Percentiles rank a stretch among this genome's conserved stretches.
Evolutionary conservation across 2,329 filamentous ascomycete species (phyloP).

Genomic region (Penicillium freii): DNA sequence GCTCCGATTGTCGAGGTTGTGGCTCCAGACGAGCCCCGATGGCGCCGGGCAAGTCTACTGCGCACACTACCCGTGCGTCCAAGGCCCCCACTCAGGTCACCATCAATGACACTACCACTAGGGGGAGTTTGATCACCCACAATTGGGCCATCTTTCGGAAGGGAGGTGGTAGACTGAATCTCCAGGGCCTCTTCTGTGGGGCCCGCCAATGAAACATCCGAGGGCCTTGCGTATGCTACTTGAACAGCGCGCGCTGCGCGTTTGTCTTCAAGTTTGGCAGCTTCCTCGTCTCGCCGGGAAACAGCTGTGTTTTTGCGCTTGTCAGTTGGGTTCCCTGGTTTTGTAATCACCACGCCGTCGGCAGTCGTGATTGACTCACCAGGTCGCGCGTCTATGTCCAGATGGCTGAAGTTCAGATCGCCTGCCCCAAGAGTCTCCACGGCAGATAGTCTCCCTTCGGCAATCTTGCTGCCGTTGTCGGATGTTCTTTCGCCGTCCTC

Average conservation of each 20-base stretch:
- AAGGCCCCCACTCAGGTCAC: conserved; percentile 54
- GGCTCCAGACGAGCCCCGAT: conserved; percentile 77
- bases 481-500: conserved; percentile 27
- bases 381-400: conserved; percentile 62
- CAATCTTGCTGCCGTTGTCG: conserved; percentile 29
- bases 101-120: conserved; percentile 62
- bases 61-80: conserved; percentile 66
- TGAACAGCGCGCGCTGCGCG: conserved; percentile 61
- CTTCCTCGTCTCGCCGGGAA: conserved; percentile 50
- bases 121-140: conserved; percentile 65
- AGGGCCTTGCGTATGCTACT: conserved; percentile 54
- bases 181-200: conserved; percentile 37
- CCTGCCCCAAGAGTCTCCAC: conserved; percentile 87
- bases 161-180: conserved; percentile 30
- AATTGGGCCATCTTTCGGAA: conserved; percentile 27
- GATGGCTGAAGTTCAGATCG: conserved; percentile 81
- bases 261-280: conserved; percentile 58
- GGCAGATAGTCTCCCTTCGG: conserved; percentile 65
- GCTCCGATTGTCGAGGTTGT: conserved; percentile 69
- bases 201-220: conserved; percentile 40
- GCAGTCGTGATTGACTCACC: conserved; percentile 38
- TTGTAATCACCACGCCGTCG: conserved; percentile 40
- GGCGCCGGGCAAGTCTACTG: conserved; percentile 64
- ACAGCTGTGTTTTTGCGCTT: conserved; percentile 39
- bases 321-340: conserved; percentile 31